These are phyloP conservation scores for Macrophomina phaseolina DNA, from an alignment of 2,329 filamentous ascomycete genomes.

Conservation along the genomic window DNA sequence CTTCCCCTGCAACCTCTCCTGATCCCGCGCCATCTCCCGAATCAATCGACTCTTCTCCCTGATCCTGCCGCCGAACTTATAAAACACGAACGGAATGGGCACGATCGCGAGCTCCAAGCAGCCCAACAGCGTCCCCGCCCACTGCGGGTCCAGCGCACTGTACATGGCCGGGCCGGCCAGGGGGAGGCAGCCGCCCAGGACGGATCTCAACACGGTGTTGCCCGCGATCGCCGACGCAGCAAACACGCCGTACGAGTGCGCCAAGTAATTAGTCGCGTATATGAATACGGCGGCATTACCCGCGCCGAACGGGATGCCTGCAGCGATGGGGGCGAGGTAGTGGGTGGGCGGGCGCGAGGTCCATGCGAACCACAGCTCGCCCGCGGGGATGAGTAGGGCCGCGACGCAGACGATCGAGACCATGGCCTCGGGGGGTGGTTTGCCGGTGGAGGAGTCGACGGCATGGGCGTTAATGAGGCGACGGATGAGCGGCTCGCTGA, in stretches of 20 bases:
- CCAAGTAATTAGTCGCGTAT: slow-evolving; percentile 80
- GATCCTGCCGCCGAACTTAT: slow-evolving; percentile 64
- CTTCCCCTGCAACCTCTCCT: slow-evolving; percentile 48
- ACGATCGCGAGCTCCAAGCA: slow-evolving; percentile 75
- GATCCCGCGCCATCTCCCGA: slow-evolving; percentile 51
- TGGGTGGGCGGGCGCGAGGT: slow-evolving; percentile 71
- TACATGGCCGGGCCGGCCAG: slow-evolving; percentile 79
- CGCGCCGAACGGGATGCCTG: slow-evolving; percentile 78
- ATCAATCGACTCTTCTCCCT: slow-evolving; percentile 62
- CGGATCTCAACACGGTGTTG: slow-evolving; percentile 74
- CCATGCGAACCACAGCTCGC: slow-evolving; percentile 65
- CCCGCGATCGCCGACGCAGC: slow-evolving; percentile 80
- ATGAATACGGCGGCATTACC: slow-evolving; percentile 83
- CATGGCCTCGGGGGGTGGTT: slow-evolving; percentile 77
- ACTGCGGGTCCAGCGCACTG: slow-evolving; percentile 69
- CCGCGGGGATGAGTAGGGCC: slow-evolving; percentile 73
- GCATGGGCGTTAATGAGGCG: slow-evolving; percentile 78
- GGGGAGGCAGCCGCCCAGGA: slow-evolving; percentile 79
- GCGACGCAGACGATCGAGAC: slow-evolving; percentile 81
- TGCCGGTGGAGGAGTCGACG: slow-evolving; percentile 75
- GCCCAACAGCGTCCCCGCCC: slow-evolving; percentile 78
- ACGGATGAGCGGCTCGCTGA: slow-evolving; percentile 67
- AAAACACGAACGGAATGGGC: slow-evolving; percentile 82
- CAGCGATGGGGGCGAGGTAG: slow-evolving; percentile 80
- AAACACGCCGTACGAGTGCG: slow-evolving; percentile 79